These are phyloP conservation scores for Ogataea ganodermae DNA, from an alignment of 805 yeast genomes.

Conservation along the genomic window DNA sequence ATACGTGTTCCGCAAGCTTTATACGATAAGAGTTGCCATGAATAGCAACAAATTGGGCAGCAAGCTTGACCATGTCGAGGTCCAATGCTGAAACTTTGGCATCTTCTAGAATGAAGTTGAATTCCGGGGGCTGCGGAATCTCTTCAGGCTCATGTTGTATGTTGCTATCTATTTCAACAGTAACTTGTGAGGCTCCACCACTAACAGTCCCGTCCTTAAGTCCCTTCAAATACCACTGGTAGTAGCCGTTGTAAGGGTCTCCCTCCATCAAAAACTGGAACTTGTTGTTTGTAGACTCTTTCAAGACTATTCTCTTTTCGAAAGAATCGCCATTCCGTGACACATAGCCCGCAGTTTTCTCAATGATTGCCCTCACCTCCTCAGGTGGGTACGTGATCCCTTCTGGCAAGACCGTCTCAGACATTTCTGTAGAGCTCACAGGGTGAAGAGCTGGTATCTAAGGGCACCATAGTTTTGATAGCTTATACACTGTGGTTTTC, in stretches of 20 bases:
- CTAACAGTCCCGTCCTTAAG: constrained; percentile 29
- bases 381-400: constrained; percentile 57
- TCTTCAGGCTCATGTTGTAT: not conserved
- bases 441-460: too few relatives aligned
- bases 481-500: not conserved
- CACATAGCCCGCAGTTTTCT: constrained; percentile 73
- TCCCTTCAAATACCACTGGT: constrained; percentile 46
- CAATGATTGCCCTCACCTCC: constrained; percentile 52
- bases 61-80: constrained; percentile 64
- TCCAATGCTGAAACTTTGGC: constrained; percentile 60
- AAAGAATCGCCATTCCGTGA: constrained; percentile 65
- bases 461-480: too few relatives aligned
- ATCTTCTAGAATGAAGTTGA: constrained; percentile 31
- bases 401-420: constrained; percentile 30
- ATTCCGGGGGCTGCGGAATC: constrained; percentile 18
- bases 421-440: not conserved
- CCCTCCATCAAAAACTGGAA: constrained; percentile 62
- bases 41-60: constrained; percentile 68
- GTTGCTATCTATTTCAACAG: not conserved
- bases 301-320: constrained; percentile 54
- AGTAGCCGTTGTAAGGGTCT: constrained; percentile 61
- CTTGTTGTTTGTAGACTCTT: constrained; percentile 49
- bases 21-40: constrained; percentile 53
- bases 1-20: constrained; percentile 32
- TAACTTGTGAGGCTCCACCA: not conserved